phyloP scores from a whole-genome alignment of 83 land plant genomes.

The Larix sibirica region DNA sequence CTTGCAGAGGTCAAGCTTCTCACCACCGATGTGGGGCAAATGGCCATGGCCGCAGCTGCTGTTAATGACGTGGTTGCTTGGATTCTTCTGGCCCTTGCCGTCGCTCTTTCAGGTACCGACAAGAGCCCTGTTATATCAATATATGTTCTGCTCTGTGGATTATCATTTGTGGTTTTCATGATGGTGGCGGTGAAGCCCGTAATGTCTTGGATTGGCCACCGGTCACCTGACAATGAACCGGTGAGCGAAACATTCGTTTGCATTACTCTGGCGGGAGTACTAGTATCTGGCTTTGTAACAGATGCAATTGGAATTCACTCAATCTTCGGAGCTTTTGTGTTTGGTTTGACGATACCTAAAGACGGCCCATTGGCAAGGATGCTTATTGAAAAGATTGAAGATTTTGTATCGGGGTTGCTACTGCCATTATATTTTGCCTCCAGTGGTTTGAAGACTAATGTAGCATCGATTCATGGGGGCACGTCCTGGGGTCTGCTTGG shows the following conservation, averaged over 20 bases:
- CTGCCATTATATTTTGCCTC: conserved; percentile 59
- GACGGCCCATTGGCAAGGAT: conserved; percentile 60
- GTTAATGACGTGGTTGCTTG: conserved; percentile 84
- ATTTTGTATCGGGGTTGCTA: conserved; percentile 50
- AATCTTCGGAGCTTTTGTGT: conserved; percentile 64
- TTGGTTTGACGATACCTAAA: conserved; percentile 30
- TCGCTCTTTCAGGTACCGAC: conserved; percentile 61
- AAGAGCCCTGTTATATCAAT: conserved; percentile 46
- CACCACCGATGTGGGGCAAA: conserved; percentile 64
- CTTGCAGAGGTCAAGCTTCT: conserved; percentile 81
- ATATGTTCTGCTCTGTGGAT: conserved; percentile 51
- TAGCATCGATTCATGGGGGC: conserved; percentile 29
- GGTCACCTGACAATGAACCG: conserved; percentile 61
- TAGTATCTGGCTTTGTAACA: conserved; percentile 52
- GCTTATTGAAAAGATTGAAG: conserved; percentile 67
- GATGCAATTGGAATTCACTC: conserved; percentile 65
- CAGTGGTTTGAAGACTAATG: conserved; percentile 61
- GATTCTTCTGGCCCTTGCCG: conserved; percentile 78
- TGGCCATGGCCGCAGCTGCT: conserved; percentile 88
- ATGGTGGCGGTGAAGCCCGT: conserved; percentile 30
- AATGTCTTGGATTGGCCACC: conserved; percentile 32
- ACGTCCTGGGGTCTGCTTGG: conserved; percentile 31
- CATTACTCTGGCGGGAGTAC: conserved; percentile 44
- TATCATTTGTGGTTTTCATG: conserved; percentile 38
- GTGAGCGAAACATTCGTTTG: conserved; percentile 47